A percentile compares a stretch with the other conserved stretches of the same genome.
phyloP scores from a whole-genome alignment of 192 early-diverging fungal genomes.

The Coemansia sp. region DNA sequence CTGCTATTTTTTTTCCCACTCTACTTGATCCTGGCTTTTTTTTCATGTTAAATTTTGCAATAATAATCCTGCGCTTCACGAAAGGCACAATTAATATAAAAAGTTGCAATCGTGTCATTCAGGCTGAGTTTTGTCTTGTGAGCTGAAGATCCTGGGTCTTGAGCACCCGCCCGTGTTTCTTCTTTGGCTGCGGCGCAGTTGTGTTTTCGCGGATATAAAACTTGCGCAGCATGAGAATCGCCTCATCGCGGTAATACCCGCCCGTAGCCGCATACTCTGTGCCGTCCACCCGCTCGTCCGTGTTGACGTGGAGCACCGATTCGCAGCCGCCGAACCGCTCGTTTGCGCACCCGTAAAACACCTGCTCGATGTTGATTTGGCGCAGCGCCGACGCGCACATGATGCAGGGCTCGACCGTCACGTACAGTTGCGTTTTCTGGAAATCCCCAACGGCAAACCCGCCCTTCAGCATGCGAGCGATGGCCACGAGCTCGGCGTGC shows the following conservation, averaged over 20 bases:
- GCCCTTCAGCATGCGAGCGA: conserved; percentile 67
- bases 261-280: conserved; percentile 59
- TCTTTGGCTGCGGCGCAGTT: conserved; percentile 80
- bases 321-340: conserved; percentile 97
- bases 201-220: conserved; percentile 95
- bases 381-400: conserved; percentile 96
- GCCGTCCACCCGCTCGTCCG: conserved; percentile 46
- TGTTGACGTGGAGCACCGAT: conserved; percentile 77
- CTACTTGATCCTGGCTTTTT: too few relatives aligned
- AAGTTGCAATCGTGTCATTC: too few relatives aligned
- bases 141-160: conserved; percentile 60
- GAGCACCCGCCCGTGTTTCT: conserved; percentile 77
- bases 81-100: too few relatives aligned
- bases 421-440: conserved; percentile 72
- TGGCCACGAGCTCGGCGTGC: conserved; percentile 94
- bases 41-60: too few relatives aligned
- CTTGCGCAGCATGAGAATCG: conserved; percentile 79
- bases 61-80: too few relatives aligned
- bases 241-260: conserved; percentile 75
- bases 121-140: too few relatives aligned
- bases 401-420: conserved; percentile 97
- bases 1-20: too few relatives aligned
- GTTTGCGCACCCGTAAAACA: conserved; percentile 89
- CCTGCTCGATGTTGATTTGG: conserved; percentile 74
- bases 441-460: conserved; percentile 50